Conservation (phyloP, 148 eudicot genomes). For the Rhododendron ferrugineum region DNA sequence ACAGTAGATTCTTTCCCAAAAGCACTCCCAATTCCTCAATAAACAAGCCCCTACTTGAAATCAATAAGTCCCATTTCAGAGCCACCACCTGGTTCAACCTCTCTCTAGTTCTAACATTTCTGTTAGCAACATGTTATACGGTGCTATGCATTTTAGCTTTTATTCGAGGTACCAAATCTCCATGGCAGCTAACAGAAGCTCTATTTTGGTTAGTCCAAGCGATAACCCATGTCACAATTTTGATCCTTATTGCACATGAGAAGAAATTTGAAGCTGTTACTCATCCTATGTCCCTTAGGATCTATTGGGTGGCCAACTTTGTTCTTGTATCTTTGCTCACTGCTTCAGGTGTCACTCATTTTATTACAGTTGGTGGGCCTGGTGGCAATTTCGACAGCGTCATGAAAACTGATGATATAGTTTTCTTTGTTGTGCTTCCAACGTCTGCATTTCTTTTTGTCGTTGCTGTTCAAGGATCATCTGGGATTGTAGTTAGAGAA, state of each 20-base stretch:
- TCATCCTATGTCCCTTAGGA: conserved; percentile 45
- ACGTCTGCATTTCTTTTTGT: conserved; percentile 8
- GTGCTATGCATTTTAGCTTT: conserved; percentile 32
- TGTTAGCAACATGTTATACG: conserved; percentile 25
- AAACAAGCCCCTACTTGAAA: conserved; percentile 45
- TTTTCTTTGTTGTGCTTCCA: conserved; percentile 11
- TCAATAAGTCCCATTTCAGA: conserved; percentile 8
- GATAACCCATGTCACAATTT: conserved; percentile 31
- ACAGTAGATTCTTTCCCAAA: conserved; percentile 22
- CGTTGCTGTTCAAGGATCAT: conserved; percentile 13
- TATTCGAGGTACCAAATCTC: conserved; percentile 12
- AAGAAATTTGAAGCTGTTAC: conserved; percentile 33
- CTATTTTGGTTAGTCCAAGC: conserved; percentile 42
- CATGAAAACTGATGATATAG: conserved; percentile 16
- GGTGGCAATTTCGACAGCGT: neutral
- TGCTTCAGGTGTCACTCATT: conserved; percentile 15
- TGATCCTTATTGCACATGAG: conserved; percentile 45
- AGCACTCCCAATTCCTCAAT: conserved; percentile 17
- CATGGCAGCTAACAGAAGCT: conserved; percentile 35
- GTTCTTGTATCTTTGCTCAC: conserved; percentile 23
- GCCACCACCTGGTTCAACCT: conserved; percentile 32
- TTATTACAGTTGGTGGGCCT: conserved; percentile 3
- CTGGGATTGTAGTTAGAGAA: conserved; percentile 14
- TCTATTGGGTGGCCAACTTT: conserved; percentile 44
- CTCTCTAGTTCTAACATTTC: conserved; percentile 27